phyloP scores from a whole-genome alignment of 1,139 yeast genomes.

The Entelexis paramagnoliae region DNA sequence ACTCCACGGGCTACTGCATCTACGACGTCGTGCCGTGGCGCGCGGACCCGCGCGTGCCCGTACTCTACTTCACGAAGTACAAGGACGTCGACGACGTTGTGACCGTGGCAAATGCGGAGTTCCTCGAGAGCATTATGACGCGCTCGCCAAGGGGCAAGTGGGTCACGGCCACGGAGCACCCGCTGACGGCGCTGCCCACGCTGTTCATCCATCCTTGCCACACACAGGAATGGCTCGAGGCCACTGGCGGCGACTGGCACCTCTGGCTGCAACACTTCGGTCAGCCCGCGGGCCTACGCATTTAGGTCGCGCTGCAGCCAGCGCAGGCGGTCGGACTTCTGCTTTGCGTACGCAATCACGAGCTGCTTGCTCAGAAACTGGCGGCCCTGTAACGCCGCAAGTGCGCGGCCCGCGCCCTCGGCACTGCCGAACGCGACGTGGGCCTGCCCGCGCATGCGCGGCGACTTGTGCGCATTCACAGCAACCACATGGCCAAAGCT shows the following conservation, averaged over 20 bases:
- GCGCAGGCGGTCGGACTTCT: conserved; percentile 26
- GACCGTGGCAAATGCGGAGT: background rate
- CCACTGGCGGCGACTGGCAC: conserved; percentile 15
- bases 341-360: conserved; percentile 40
- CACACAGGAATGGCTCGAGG: conserved; percentile 26
- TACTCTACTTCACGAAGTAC: conserved; percentile 28
- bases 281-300: conserved; percentile 11
- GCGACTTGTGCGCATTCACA: conserved; percentile 40
- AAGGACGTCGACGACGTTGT: background rate
- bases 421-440: conserved; percentile 49
- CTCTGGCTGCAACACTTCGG: conserved; percentile 23
- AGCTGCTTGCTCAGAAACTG: conserved; percentile 50
- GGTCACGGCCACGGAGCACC: conserved; percentile 32
- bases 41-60: conserved; percentile 29
- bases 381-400: conserved; percentile 41
- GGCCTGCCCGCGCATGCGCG: conserved; percentile 65
- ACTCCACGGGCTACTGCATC: background rate
- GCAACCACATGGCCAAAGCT: conserved; percentile 60
- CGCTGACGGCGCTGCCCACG: conserved; percentile 29
- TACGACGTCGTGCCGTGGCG: conserved; percentile 29
- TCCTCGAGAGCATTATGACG: background rate
- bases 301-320: conserved; percentile 12
- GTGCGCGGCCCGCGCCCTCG: conserved; percentile 46
- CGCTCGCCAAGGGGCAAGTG: conserved; percentile 5
- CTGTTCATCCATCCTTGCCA: conserved; percentile 35